Conservation (phyloP, 2,329 filamentous ascomycete species). For the Magnaporthiopsis rhizophila region DNA sequence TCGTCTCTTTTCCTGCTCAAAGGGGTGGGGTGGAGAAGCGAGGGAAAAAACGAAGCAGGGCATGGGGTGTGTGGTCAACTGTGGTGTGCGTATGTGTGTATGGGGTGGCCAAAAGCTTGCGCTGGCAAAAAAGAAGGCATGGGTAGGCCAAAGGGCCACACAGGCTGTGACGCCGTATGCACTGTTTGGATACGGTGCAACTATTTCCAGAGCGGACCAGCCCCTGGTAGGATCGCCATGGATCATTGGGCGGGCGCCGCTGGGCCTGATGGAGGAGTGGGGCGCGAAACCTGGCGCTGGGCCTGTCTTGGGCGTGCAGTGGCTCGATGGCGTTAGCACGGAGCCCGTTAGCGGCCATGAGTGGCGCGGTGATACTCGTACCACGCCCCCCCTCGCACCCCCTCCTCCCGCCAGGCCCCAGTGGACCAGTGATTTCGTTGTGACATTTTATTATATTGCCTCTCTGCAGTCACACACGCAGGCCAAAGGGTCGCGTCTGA, state of each 20-base stretch:
- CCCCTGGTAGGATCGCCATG: neutral
- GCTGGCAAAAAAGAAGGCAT: neutral
- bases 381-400: neutral
- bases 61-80: neutral
- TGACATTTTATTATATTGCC: neutral
- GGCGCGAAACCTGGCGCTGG: neutral
- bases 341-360: neutral
- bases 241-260: neutral
- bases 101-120: constrained; percentile 1
- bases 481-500: neutral
- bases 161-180: constrained; percentile 1
- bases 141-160: constrained; percentile 1
- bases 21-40: neutral
- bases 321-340: neutral
- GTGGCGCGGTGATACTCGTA: neutral
- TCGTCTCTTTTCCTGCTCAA: neutral
- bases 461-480: neutral
- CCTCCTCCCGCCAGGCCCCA: neutral
- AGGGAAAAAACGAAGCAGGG: neutral
- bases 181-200: neutral
- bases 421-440: neutral
- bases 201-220: constrained; percentile 8
- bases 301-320: neutral
- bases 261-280: neutral
- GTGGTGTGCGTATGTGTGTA: neutral